Conservation (phyloP, 768 basidiomycete genomes). For the Macrolepiota fuliginosa region DNA sequence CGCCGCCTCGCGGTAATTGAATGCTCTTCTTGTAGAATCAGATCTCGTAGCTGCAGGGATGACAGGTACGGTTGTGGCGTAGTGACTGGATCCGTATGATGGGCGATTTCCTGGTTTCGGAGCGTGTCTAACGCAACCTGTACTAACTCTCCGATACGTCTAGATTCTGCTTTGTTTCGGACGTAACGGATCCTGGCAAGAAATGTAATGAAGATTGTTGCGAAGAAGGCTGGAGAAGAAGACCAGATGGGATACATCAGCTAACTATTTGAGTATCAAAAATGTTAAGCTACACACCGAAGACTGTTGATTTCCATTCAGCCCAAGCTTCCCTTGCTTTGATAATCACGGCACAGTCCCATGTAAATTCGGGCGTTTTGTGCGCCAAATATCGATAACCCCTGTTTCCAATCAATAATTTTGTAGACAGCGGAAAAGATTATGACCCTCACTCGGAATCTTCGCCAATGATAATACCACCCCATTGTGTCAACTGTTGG, state of each 20-base stretch:
- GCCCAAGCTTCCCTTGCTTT: constrained; percentile 65
- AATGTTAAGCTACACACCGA: constrained; percentile 42
- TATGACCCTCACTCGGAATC: constrained; percentile 54
- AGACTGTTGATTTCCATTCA: constrained; percentile 62
- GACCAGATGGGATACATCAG: constrained; percentile 15
- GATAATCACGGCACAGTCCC: constrained; percentile 65
- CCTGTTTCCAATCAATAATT: constrained; percentile 32
- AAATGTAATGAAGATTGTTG: constrained; percentile 26
- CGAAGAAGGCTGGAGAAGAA: constrained; percentile 28
- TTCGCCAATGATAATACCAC: constrained; percentile 64
- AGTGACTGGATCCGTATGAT: constrained; percentile 79
- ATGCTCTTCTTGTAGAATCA: constrained; percentile 79
- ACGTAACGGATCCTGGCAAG: constrained; percentile 41
- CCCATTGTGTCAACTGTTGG: constrained; percentile 72
- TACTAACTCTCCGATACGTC: constrained; percentile 70
- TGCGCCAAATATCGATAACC: constrained; percentile 76
- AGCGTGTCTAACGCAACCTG: constrained; percentile 78
- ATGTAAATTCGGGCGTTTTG: constrained; percentile 62
- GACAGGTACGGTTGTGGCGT: constrained; percentile 76
- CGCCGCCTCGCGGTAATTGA: constrained; percentile 61
- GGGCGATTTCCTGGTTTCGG: constrained; percentile 77
- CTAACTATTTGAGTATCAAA: constrained; percentile 17
- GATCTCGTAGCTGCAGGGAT: constrained; percentile 84
- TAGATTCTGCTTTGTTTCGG: constrained; percentile 53
- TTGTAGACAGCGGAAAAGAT: constrained; percentile 14